Conservation (phyloP, 2,329 filamentous ascomycete genomes). For the Atkinsonella texensis region DNA sequence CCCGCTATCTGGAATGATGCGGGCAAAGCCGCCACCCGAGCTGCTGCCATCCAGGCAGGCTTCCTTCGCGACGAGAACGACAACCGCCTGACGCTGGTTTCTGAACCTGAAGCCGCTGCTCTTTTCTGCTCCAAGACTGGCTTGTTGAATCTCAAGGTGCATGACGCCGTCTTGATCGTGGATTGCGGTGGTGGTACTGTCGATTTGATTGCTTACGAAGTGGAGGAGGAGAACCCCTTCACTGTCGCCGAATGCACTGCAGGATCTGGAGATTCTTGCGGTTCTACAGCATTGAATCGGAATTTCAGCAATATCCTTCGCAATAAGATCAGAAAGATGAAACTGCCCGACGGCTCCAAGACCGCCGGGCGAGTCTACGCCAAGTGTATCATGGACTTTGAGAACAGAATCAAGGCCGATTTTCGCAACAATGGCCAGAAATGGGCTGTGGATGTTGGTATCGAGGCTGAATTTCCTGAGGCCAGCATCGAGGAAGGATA, state of each 20-base stretch:
- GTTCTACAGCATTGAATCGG: slow-evolving; percentile 93
- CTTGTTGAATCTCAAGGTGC: slow-evolving; percentile 90
- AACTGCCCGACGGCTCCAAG: slow-evolving; percentile 90
- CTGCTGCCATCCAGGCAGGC: slow-evolving; percentile 90
- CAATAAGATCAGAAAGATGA: slow-evolving; percentile 98
- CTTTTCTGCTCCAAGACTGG: slow-evolving; percentile 98
- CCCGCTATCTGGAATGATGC: slow-evolving; percentile 99
- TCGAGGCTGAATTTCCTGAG: slow-evolving; percentile 95
- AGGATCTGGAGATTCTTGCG: slow-evolving; percentile 93
- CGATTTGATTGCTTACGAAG: slow-evolving; percentile 97
- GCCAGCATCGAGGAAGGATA: slow-evolving; percentile 97
- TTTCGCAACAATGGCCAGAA: slow-evolving; percentile 99
- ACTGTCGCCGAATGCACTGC: slow-evolving; percentile 95
- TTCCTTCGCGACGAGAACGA: slow-evolving; percentile 97
- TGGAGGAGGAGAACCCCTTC: slow-evolving; percentile 95
- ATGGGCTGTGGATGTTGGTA: slow-evolving; percentile 97
- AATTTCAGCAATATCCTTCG: slow-evolving; percentile 98
- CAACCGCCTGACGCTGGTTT: slow-evolving; percentile 86
- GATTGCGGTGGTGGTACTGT: slow-evolving; percentile 98
- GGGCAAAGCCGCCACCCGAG: slow-evolving; percentile 90
- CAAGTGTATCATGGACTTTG: slow-evolving; percentile 99
- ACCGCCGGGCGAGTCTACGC: slow-evolving; percentile 97
- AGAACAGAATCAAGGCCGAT: slow-evolving; percentile 98
- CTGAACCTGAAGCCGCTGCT: slow-evolving; percentile 91
- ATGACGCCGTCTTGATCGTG: slow-evolving; percentile 95